Percentiles rank a stretch among this genome's conserved stretches.
Evolutionary conservation across 2,329 filamentous ascomycete genomes (phyloP).

Genomic region (Colletotrichum horii): DNA sequence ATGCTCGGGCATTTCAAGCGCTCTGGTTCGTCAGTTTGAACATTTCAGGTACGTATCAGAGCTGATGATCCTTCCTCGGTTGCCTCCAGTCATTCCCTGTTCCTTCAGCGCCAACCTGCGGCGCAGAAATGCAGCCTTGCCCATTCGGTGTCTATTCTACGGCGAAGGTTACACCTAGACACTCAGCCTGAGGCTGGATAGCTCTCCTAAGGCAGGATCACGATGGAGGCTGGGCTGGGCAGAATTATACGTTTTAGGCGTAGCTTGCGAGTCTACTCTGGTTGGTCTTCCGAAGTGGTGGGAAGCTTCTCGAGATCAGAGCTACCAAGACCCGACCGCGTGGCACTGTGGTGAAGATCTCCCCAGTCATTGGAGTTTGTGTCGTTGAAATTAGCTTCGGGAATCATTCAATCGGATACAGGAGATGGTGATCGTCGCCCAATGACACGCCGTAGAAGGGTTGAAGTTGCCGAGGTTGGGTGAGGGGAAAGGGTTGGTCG

Average conservation of each 20-base stretch:
- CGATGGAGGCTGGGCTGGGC: not conserved
- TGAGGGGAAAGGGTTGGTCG: not conserved
- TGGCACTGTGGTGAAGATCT: not conserved
- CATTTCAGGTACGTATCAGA: not conserved
- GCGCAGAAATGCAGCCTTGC: not conserved
- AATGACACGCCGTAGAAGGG: not conserved
- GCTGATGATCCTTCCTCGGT: not conserved
- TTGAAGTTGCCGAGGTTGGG: slow-evolving; percentile 12
- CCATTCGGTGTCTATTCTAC: not conserved
- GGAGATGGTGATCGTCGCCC: not conserved
- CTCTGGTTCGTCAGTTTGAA: not conserved
- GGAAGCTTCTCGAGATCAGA: not conserved
- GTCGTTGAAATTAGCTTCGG: slow-evolving; percentile 12
- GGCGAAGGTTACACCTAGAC: not conserved
- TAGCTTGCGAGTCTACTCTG: slow-evolving; percentile 5
- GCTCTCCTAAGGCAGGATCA: not conserved
- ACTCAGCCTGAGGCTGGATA: not conserved
- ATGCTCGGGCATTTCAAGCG: not conserved
- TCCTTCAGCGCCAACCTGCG: not conserved
- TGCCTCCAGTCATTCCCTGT: not conserved
- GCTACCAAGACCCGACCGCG: not conserved
- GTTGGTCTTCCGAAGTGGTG: not conserved
- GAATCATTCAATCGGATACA: not conserved
- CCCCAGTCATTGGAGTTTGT: not conserved
- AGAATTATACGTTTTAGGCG: not conserved